Evolutionary conservation across 1,284 basidiomycete species (phyloP).

Genomic region (Heterobasidion irregulare): DNA sequence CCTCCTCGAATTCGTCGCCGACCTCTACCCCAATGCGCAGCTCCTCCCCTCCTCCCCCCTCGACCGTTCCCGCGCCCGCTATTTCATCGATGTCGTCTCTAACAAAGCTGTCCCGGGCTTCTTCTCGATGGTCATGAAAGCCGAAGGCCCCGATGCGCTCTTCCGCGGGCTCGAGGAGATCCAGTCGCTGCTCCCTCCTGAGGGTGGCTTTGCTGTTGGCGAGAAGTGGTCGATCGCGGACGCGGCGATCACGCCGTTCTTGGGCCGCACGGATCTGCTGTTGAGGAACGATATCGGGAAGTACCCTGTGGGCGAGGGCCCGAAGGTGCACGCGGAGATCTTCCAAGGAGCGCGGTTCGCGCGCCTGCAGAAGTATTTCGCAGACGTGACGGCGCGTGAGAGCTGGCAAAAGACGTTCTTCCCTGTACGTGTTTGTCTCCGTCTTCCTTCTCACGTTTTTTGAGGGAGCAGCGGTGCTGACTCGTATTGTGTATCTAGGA

Average conservation of each 20-base stretch:
- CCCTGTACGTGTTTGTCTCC: conserved; percentile 21
- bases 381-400: conserved; percentile 30
- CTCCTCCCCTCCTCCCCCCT: conserved; percentile 49
- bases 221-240: conserved; percentile 41
- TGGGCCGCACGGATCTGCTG: conserved; percentile 31
- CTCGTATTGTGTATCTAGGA: neutral
- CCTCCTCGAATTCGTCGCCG: conserved; percentile 54
- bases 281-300: conserved; percentile 37
- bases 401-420: conserved; percentile 41
- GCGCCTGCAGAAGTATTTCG: conserved; percentile 33
- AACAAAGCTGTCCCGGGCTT: conserved; percentile 33
- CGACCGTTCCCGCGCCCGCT: conserved; percentile 44
- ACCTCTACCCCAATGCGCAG: conserved; percentile 35
- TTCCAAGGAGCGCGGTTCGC: conserved; percentile 30
- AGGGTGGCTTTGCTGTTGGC: conserved; percentile 22
- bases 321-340: conserved; percentile 27
- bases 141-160: conserved; percentile 32
- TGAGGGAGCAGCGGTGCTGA: no score
- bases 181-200: conserved; percentile 22
- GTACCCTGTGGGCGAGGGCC: conserved; percentile 33
- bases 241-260: conserved; percentile 39
- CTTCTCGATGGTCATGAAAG: conserved; percentile 26
- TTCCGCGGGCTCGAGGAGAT: conserved; percentile 22
- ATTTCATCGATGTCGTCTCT: conserved; percentile 47
- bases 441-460: neutral